phyloP scores from a whole-genome alignment of 768 basidiomycete species.

The Podaxis carcinomalis region DNA sequence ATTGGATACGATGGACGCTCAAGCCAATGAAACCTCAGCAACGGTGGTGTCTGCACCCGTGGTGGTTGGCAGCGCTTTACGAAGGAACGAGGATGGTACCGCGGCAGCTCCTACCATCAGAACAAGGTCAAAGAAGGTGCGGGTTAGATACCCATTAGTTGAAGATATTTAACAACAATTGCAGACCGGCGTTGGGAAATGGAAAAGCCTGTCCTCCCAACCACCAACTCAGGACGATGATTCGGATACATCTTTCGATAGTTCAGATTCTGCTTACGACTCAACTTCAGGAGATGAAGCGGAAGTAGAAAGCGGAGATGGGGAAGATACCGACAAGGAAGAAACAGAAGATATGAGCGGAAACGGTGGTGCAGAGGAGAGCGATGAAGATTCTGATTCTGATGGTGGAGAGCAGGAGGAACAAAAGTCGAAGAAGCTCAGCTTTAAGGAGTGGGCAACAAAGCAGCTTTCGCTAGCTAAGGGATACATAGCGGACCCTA shows the following conservation, averaged over 20 bases:
- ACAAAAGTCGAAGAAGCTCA: conserved; percentile 33
- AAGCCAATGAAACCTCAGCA: conserved; percentile 12
- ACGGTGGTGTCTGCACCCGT: conserved; percentile 17
- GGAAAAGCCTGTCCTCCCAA: background rate
- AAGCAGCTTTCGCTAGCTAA: conserved; percentile 61
- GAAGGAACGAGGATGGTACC: conserved; percentile 61
- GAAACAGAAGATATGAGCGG: conserved; percentile 18
- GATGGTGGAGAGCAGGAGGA: conserved; percentile 18
- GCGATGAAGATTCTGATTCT: conserved; percentile 15
- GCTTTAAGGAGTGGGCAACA: conserved; percentile 90
- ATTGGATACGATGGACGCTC: conserved; percentile 10
- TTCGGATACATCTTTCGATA: conserved; percentile 67
- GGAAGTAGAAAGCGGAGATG: conserved; percentile 16
- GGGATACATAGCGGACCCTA: conserved; percentile 24
- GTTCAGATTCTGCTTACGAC: conserved; percentile 66
- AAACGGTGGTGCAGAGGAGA: conserved; percentile 18
- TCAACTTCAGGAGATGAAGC: conserved; percentile 14
- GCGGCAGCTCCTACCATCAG: conserved; percentile 46
- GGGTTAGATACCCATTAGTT: background rate
- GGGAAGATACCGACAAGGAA: conserved; percentile 2
- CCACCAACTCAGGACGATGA: conserved; percentile 22
- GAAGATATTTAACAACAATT: conserved; percentile 14
- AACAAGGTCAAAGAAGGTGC: conserved; percentile 30
- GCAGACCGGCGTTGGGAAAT: conserved; percentile 45
- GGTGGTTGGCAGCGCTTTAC: conserved; percentile 60